These are phyloP conservation scores for Sporothrix curviconia DNA, from an alignment of 2,329 filamentous ascomycete species.

Conservation along the genomic window DNA sequence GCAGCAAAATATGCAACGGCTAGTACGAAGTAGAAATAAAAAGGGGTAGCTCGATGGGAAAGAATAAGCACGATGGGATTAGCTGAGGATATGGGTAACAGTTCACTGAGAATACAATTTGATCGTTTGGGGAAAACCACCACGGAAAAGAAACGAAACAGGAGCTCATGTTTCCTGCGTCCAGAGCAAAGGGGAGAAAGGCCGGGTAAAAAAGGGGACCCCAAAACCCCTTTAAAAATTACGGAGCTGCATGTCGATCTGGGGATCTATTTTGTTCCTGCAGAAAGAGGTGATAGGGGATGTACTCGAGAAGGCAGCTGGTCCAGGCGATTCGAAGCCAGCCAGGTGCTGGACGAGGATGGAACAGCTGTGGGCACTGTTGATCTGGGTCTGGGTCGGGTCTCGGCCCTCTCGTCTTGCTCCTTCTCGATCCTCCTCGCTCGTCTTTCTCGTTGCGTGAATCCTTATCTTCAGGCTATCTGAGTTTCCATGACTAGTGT, in stretches of 20 bases:
- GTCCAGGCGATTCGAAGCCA: neutral
- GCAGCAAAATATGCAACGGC: neutral
- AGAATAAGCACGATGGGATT: neutral
- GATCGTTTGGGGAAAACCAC: neutral
- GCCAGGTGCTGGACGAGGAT: too few species aligned
- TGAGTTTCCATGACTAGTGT: neutral
- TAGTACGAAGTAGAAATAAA: neutral
- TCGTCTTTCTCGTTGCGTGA: neutral
- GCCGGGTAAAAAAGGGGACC: neutral
- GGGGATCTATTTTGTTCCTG: constrained; percentile 2
- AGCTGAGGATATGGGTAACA: neutral
- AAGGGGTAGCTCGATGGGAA: neutral
- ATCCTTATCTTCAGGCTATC: constrained; percentile 1
- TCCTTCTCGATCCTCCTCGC: neutral
- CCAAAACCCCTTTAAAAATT: too few species aligned
- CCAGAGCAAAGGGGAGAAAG: neutral
- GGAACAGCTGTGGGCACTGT: neutral
- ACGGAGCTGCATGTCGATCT: neutral
- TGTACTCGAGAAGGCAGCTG: too few species aligned
- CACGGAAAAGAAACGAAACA: too few species aligned
- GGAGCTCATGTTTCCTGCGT: too few species aligned
- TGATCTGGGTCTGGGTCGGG: neutral
- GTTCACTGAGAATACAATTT: neutral
- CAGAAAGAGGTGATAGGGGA: neutral
- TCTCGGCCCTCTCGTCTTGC: neutral